Evolutionary conservation across 495 filamentous ascomycete genomes (phyloP).

Genomic region (Daldinia decipiens): DNA sequence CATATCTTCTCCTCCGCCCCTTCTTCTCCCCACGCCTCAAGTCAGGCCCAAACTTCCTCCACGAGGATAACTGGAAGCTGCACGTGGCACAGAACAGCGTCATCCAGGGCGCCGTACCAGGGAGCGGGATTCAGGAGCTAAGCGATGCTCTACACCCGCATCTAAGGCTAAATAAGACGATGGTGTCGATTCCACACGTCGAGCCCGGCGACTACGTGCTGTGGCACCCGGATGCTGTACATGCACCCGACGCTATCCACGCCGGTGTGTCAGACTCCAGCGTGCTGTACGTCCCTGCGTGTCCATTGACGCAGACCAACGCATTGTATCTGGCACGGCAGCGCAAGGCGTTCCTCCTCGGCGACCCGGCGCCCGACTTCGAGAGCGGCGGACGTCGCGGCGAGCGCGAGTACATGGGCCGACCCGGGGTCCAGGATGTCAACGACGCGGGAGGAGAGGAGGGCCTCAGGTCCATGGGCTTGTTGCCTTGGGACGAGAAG

Average conservation of each 20-base stretch:
- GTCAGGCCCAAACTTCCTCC: slow-evolving; percentile 39
- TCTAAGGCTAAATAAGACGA: slow-evolving; percentile 71
- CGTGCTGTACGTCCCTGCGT: slow-evolving; percentile 82
- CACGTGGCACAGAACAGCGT: slow-evolving; percentile 56
- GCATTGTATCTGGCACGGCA: slow-evolving; percentile 77
- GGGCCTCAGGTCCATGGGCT: slow-evolving; percentile 60
- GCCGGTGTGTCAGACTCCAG: slow-evolving; percentile 42
- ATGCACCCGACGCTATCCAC: slow-evolving; percentile 55
- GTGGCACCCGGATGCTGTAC: slow-evolving; percentile 80
- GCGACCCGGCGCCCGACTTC: slow-evolving; percentile 75
- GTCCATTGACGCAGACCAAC: slow-evolving; percentile 82
- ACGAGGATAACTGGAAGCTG: slow-evolving; percentile 50
- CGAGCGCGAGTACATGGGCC: slow-evolving; percentile 61
- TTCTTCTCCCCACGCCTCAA: slow-evolving; percentile 72
- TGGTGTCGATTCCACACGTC: slow-evolving; percentile 78
- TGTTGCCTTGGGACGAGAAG: slow-evolving; percentile 54
- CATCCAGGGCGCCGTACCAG: slow-evolving; percentile 82
- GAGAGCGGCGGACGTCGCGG: slow-evolving; percentile 53
- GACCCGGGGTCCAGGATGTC: slow-evolving; percentile 62
- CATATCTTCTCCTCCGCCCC: slow-evolving; percentile 85
- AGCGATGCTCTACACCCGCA: slow-evolving; percentile 77
- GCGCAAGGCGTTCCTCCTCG: slow-evolving; percentile 70
- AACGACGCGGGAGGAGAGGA: slow-evolving; percentile 56
- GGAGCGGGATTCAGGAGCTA: slow-evolving; percentile 75
- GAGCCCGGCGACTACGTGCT: slow-evolving; percentile 86